Evolutionary conservation across 352 stramenopile species (phyloP).

Genomic region (Globisporangium spiculum): DNA sequence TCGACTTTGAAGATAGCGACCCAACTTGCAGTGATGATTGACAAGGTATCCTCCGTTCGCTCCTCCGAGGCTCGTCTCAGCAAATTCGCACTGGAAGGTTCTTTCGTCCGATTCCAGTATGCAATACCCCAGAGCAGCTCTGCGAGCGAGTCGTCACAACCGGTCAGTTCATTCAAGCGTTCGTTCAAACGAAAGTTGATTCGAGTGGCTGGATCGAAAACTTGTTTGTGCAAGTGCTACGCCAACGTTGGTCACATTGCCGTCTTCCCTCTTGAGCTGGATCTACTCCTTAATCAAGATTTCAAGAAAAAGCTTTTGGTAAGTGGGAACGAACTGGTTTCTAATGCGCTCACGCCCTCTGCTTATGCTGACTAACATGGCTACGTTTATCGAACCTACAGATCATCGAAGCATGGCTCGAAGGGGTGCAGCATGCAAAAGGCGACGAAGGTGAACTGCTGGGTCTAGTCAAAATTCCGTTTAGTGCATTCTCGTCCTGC

Average conservation of each 20-base stretch:
- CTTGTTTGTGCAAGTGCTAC: not conserved
- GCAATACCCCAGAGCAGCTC: constrained; percentile 4
- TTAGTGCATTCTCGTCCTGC: constrained; percentile 20
- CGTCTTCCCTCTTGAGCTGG: constrained; percentile 28
- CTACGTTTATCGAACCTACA: constrained; percentile 11
- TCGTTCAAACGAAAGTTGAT: constrained; percentile 28
- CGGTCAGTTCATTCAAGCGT: constrained; percentile 21
- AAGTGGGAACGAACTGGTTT: constrained; percentile 8
- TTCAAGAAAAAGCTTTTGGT: constrained; percentile 35
- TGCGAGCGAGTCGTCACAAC: not conserved
- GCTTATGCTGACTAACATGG: not conserved
- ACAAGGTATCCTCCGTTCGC: not conserved
- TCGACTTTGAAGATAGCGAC: not conserved
- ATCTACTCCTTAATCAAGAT: constrained; percentile 17
- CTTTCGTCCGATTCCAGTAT: constrained; percentile 16
- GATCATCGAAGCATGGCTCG: constrained; percentile 44
- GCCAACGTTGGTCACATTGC: constrained; percentile 20
- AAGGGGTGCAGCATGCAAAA: constrained; percentile 11
- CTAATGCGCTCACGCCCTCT: not conserved
- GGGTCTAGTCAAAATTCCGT: constrained; percentile 33
- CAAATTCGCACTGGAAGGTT: not conserved
- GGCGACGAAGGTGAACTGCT: constrained; percentile 23
- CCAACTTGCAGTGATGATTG: constrained; percentile 21
- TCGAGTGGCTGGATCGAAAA: constrained; percentile 7
- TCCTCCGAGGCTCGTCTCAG: not conserved